Conservation (phyloP, 73 alveolate genomes). For the Effrenium voratum region DNA sequence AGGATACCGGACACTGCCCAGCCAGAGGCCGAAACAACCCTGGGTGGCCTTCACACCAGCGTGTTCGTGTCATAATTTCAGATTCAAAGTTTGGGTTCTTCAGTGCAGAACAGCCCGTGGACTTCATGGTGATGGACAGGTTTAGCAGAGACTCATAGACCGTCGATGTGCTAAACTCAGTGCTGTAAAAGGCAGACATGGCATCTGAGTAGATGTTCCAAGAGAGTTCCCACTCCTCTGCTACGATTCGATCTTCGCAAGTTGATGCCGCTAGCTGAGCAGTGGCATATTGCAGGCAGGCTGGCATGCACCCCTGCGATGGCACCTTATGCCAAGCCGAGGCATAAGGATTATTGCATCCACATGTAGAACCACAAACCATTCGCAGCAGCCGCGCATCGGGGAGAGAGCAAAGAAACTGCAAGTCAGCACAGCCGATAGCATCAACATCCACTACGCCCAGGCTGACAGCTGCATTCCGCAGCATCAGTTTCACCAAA, state of each 20-base stretch:
- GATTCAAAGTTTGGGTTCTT: background rate
- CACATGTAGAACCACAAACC: background rate
- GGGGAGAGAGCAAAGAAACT: too few relatives aligned
- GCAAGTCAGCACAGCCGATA: too few relatives aligned
- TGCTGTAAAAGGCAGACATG: background rate
- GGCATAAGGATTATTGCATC: background rate
- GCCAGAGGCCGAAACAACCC: background rate
- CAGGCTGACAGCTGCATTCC: too few relatives aligned
- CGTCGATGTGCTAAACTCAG: background rate
- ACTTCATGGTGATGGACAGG: background rate
- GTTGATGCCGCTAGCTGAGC: background rate
- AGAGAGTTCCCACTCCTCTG: background rate
- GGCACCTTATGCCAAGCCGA: background rate
- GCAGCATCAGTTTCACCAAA: too few relatives aligned
- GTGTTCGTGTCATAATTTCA: background rate
- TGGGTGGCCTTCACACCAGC: background rate
- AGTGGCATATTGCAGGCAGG: background rate
- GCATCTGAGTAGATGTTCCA: background rate
- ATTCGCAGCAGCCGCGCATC: conserved; percentile 8
- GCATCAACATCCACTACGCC: too few relatives aligned
- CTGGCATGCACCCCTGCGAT: background rate
- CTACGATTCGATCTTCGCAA: background rate
- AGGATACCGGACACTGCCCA: background rate
- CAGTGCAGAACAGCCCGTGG: background rate
- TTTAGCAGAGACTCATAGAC: background rate